Percentiles rank a stretch among this genome's conserved stretches.
Conservation (phyloP, 345 rosid genomes). For the Ceriops decandra region DNA sequence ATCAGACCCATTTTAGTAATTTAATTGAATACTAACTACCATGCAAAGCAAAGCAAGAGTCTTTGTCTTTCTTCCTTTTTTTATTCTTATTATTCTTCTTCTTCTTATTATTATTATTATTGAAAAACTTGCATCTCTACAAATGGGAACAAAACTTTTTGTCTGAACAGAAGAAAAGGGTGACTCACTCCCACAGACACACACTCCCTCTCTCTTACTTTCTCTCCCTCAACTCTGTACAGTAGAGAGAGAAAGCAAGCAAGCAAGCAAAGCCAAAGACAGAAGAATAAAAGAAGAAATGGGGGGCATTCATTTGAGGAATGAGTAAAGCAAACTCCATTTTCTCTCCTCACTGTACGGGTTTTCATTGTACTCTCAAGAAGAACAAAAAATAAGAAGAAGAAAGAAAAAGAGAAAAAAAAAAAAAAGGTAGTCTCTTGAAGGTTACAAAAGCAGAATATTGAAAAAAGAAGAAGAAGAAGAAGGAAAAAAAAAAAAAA, state of each 20-base stretch:
- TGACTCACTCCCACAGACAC: not conserved
- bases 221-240: slow-evolving; percentile 44
- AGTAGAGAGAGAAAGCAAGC: slow-evolving; percentile 29
- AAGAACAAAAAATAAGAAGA: not conserved
- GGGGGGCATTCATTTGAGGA: slow-evolving; percentile 26
- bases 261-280: slow-evolving; percentile 18
- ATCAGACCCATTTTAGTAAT: slow-evolving; percentile 4
- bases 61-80: not conserved
- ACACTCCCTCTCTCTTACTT: not conserved
- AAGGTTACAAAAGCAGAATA: not conserved
- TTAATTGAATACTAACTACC: no score
- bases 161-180: slow-evolving; percentile 32
- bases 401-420: not conserved
- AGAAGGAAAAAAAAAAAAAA: not conserved
- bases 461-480: not conserved
- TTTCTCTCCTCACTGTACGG: slow-evolving; percentile 32
- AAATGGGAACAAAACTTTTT: slow-evolving; percentile 21
- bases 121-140: not conserved
- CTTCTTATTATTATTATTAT: no score
- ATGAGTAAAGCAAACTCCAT: slow-evolving; percentile 55
- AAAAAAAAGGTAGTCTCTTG: not conserved
- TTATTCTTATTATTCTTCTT: no score
- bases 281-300: not conserved
- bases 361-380: slow-evolving; percentile 35
- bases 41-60: not conserved